Base-by-base conservation (phyloP, 805 yeast genomes). In the Ogataea pini region DNA sequence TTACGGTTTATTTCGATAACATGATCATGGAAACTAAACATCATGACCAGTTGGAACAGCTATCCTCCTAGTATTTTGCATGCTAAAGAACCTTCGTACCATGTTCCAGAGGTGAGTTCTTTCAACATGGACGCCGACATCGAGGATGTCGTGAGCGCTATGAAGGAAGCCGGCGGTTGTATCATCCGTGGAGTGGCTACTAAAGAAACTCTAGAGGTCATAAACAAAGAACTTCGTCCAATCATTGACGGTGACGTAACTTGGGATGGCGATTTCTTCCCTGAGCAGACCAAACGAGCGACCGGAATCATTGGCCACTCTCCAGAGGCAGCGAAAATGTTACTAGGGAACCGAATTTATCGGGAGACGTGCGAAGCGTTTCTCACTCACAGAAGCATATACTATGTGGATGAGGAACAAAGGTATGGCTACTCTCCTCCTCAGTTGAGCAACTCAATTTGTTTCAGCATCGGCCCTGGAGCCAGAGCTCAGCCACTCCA, bases 401-500 rank as follows among this genome's bases (percentile, higher is more conserved):
- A 49, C 38, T 49, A 49, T 29, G 49, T 49, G 20, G 56, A 48
- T 34, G 22, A 45, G 14, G 47, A 48, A 40, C 47, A 50, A 31
- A 42, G 49, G 27, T 48, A 46, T 36, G 59, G 64, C 8, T 32
- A 50, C 24, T 48, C 56, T n/a, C 51, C 54, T 16, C 56, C 61
- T 17, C 65, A 62, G 32, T 41, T 55, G 41, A 59, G 57, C 44
- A 60, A 63, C 18, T 48, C 59, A 10, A 61, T 61, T 28, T 50
- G 58, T 16, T 62, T 57, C 51, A 50, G 53, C 18, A 61, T 62
- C 33, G 64, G 65, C 3, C 61, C 65, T 4, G 65, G 67, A 14
- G 63, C 64, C 8, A 41, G 49, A 13, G 59, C 55, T 36, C 68
- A 63, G 46, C 56, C 55, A 28, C 53, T 55, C n/a, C 67, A 62